phyloP scores from a whole-genome alignment of 2,329 filamentous ascomycete genomes.

The Aspergillus clavatus region DNA sequence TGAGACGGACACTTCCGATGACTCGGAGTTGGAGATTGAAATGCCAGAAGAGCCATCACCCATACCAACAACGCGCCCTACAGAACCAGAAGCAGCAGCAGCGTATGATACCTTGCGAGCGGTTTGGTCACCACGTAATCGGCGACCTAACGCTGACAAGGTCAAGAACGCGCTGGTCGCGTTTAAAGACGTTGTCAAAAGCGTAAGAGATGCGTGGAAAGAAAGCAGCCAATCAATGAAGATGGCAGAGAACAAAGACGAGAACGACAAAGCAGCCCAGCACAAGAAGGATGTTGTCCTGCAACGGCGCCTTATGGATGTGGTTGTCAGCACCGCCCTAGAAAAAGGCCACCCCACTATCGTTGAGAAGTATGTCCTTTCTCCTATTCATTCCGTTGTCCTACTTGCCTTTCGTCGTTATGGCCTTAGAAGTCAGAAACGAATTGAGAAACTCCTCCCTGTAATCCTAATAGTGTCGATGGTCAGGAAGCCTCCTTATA shows the following conservation, averaged over 20 bases:
- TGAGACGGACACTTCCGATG: conserved; percentile 47
- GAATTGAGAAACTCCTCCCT: conserved; percentile 31
- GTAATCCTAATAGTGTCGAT: conserved; percentile 32
- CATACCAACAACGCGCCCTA: conserved; percentile 49
- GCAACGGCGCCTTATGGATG: conserved; percentile 54
- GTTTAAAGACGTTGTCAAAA: conserved; percentile 57
- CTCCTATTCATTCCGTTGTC: conserved; percentile 15
- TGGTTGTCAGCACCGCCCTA: conserved; percentile 42
- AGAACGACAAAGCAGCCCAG: conserved; percentile 49
- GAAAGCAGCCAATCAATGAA: conserved; percentile 52
- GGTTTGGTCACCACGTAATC: conserved; percentile 55
- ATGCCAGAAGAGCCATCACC: conserved; percentile 52
- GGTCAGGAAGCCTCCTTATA: conserved; percentile 20
- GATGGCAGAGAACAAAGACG: conserved; percentile 55
- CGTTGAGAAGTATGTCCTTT: conserved; percentile 46
- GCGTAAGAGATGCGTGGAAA: conserved; percentile 59
- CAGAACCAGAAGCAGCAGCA: conserved; percentile 49
- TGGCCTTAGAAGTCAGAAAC: conserved; percentile 33
- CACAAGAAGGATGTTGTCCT: conserved; percentile 54
- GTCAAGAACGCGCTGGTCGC: conserved; percentile 52
- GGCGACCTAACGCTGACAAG: conserved; percentile 45
- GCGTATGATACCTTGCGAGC: conserved; percentile 58
- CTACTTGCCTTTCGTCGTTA: conserved; percentile 23
- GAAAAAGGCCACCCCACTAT: conserved; percentile 44
- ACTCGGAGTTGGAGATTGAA: conserved; percentile 49